Evolutionary conservation across 2,329 filamentous ascomycete genomes (phyloP).

Genomic region (Trichophyton benhamiae): DNA sequence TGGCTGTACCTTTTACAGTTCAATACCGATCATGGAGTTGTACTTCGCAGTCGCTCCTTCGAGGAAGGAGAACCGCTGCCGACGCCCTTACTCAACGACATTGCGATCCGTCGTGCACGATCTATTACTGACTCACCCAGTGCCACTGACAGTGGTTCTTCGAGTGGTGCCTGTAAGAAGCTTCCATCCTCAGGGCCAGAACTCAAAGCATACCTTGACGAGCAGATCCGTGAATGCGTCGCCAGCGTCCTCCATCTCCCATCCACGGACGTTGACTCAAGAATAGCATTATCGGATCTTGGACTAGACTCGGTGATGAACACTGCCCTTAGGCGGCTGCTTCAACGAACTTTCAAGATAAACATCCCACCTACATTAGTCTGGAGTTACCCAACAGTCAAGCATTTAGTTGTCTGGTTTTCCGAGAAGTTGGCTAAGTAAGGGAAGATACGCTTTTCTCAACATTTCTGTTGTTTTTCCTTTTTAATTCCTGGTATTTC

Average conservation of each 20-base stretch:
- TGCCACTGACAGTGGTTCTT: background rate
- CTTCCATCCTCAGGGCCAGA: background rate
- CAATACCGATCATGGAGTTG: background rate
- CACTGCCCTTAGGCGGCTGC: background rate
- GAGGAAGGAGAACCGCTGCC: background rate
- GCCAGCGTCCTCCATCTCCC: background rate
- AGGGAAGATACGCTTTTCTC: background rate
- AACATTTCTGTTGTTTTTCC: background rate
- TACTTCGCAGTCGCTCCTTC: background rate
- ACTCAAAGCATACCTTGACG: background rate
- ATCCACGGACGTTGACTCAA: background rate
- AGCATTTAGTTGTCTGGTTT: background rate
- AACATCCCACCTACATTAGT: background rate
- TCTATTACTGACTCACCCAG: background rate
- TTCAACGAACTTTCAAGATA: background rate
- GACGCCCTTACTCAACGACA: background rate
- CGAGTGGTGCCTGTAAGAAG: background rate
- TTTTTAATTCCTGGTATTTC: background rate
- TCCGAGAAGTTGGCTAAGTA: background rate
- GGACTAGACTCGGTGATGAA: background rate
- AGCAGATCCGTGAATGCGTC: background rate
- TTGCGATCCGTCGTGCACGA: background rate
- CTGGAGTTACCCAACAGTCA: background rate
- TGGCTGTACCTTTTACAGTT: background rate
- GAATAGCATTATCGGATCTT: background rate